Base-by-base conservation (phyloP, 2,329 filamentous ascomycete genomes). In the Aureobasidium sp. region DNA sequence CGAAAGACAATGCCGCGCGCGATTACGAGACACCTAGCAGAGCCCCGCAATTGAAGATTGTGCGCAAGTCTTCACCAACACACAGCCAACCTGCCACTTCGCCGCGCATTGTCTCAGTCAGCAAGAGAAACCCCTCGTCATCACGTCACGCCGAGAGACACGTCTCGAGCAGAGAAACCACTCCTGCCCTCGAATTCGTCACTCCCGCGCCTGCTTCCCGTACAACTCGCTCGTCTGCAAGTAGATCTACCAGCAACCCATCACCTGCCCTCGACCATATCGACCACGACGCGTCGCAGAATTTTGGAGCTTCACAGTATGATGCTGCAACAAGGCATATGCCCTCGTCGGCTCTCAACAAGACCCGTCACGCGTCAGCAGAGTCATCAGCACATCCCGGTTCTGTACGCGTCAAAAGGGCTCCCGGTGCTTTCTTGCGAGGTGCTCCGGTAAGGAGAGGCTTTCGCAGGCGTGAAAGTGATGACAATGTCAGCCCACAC, bases 401-500 rank as follows among this genome's bases (percentile, higher is more conserved):
- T 68, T 91, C 90, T 0, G 84, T 91, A 80, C 84, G 90, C 5
- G 79, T 92, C 63, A 93, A 92, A 75, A 81, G 89, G 64, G 84
- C 90, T 15, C 87, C 87, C 17, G 90, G 90, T 1, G 88, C 85
- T 64, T 92, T 93, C 67, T 78, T 94, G 26, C 91, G 89, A 67
- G 90, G 89, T 0, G 72, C 70, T 37, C 90, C 90, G 32, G 89
- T 90, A 23, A 84, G 90, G 61, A 82, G 91, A 67, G 90, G 89
- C 32, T 71, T 73, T 29, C 82, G 88, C 64, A 81, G 86, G 66
- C 79, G 85, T 63, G 82, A 82, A 59, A 77, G 76, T 59, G 77
- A 79, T 51, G 78, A 80, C 50, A 77, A 78, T 52, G 70, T 76
- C 46, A 77, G 74, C 42, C 71, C 72, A 2, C 67, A 69, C 29